Evolutionary conservation across 1,284 basidiomycete genomes (phyloP).

Genomic region (Coniophora puteana): DNA sequence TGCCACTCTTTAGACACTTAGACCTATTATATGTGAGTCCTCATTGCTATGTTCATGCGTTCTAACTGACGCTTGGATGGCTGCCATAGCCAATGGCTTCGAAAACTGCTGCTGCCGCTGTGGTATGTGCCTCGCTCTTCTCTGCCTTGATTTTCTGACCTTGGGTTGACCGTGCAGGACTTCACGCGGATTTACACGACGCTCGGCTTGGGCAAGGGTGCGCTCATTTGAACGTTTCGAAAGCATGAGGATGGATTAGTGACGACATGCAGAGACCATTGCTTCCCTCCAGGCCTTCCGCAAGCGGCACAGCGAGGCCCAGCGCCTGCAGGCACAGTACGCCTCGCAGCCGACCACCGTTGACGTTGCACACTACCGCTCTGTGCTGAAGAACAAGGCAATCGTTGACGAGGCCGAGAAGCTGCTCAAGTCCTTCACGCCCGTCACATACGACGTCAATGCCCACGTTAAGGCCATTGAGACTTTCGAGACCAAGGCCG

Average conservation of each 20-base stretch:
- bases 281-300: constrained; percentile 92
- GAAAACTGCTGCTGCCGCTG: constrained; percentile 74
- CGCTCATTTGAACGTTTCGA: constrained; percentile 17
- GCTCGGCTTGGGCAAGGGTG: constrained; percentile 91
- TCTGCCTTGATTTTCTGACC: not conserved
- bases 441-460: constrained; percentile 92
- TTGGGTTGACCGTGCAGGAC: constrained; percentile 52
- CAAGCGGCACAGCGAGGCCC: constrained; percentile 90
- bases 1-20: constrained; percentile 10
- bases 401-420: constrained; percentile 94
- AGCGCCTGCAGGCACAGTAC: constrained; percentile 71
- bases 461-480: constrained; percentile 95
- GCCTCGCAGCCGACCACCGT: constrained; percentile 75
- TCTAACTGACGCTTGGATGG: constrained; percentile 10
- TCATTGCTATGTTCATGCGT: not conserved
- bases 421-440: constrained; percentile 87
- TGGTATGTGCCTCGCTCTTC: constrained; percentile 47
- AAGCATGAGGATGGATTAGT: not conserved
- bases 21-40: constrained; percentile 6
- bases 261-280: constrained; percentile 68
- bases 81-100: constrained; percentile 58
- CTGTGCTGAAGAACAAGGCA: constrained; percentile 88
- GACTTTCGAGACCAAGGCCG: constrained; percentile 95
- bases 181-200: constrained; percentile 89
- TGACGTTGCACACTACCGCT: constrained; percentile 91